Base-by-base conservation (phyloP, 1,139 yeast species). In the Debaryomycetaceae sp. region DNA sequence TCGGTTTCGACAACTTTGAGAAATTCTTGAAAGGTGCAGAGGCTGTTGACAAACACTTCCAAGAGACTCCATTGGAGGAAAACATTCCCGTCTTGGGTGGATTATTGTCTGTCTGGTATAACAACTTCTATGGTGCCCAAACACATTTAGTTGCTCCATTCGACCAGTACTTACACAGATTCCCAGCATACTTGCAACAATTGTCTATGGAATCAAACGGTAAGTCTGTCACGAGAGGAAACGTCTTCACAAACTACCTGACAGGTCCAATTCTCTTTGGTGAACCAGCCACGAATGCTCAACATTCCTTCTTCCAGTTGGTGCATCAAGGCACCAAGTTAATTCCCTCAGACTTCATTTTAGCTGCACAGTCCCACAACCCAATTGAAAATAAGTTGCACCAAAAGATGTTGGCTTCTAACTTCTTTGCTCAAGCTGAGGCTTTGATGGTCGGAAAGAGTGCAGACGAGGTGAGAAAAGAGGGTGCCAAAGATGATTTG, bases 171-270 rank as follows among this genome's bases (percentile, higher is more conserved):
- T 78, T 93, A 72, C 97, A 91, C 82, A 82, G 99, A 70, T 93
- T 93, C 91, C 97, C 99, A 53, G 99, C 99, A 48, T 93, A 93
- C 75, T 80, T 93, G 71, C 99, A 93, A 78, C 99, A 93, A 76
- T 81, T 93, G 67, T 88, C 96, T 36, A 93, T 93, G 99, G 99
- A 93, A 76, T 90, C 98, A 50, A 93, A 93, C 75, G 99, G 99
- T 76, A 93, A 93, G 76, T 85, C 96, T 40, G 97, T 91, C 56
- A 87, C 96, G 58, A 85, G 97, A 70, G 90, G 88, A 59, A 87
- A 89, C 64, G 85, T 81, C 52, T 89, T 86, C 75, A 88, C 96
- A 63, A 83, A 85, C 75, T 93, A 93, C 78, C 91, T 95, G 63
- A 91, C 98, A 42, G 99, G 99, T 56, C 78, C 96, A 48, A 90